Evolutionary conservation across 1,139 yeast species (phyloP), one percentile per base, ranked within the genome.

Genomic region (Geotrichum cucujoidarum): DNA sequence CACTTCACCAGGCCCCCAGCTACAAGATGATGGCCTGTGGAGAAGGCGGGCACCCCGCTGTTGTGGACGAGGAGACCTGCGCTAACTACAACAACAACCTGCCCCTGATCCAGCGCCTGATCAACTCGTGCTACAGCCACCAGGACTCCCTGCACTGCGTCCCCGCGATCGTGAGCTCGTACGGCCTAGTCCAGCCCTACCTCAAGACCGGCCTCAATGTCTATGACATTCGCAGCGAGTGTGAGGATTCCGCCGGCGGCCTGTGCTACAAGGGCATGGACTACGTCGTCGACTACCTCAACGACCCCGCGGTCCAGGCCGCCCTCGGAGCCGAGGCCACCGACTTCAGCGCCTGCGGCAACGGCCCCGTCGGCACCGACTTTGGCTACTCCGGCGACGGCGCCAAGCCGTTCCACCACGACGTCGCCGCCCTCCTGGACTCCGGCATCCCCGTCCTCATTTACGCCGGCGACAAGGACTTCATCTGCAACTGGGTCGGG

Each of bases 381-480:
- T 84, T 84, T 62, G 57, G 71, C 30, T 65, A 75, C 40, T 66
- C 76, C 16, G 87, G 86, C 37, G 94, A 84, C 64, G 78, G 74
- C 58, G 66, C 74, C 54, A 77, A 72, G 61, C 89, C 90, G 2
- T 82, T 78, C 75, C 84, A 81, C 55, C 76, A 74, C 37, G 76
- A 71, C 51, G 78, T 84, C 17, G 72, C 80, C 1, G 77, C 76
- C 52, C 66, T 83, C 46, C 69, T 83, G 49, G 81, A 83, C 45
- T 62, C 70, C 51, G 78, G 74, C 5, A 64, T 86, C 43, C 95
- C 95, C 13, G 87, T 85, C 8, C 74, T 87, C 61, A 75, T 86
- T 52, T 87, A 86, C 61, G 95, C 95, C 13, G 95, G 95, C 58
- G 95, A 87, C 67, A 85, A 85, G 68, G 95, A 87, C 66, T 86